These are phyloP conservation scores for Alopecurus myosuroides DNA, from an alignment of 176 grass and related monocot genomes.

Conservation along the genomic window DNA sequence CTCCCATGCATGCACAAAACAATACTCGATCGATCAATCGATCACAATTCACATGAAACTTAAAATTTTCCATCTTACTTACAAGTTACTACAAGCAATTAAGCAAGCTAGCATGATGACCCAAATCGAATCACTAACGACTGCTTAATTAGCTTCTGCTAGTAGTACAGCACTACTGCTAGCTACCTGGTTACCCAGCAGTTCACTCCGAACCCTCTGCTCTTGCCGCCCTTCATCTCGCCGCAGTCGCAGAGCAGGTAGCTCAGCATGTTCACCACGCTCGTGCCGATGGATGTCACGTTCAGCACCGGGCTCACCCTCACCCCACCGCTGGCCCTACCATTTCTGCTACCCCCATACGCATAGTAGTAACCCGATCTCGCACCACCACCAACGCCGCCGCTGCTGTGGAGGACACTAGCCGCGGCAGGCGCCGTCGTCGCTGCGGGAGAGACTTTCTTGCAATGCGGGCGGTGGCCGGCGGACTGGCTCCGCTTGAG, in stretches of 20 bases:
- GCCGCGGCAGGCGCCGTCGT: background rate
- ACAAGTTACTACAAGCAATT: background rate
- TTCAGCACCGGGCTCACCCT: constrained; percentile 50
- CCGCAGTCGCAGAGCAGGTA: constrained; percentile 49
- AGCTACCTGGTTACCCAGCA: background rate
- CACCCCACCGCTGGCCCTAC: background rate
- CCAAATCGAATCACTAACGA: background rate
- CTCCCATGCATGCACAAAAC: background rate
- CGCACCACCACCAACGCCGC: background rate
- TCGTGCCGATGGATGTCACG: constrained; percentile 36
- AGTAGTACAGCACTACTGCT: background rate
- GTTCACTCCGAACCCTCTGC: background rate
- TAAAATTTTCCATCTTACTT: background rate
- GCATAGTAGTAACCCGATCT: constrained; percentile 44
- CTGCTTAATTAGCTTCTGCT: background rate
- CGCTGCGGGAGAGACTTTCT: background rate
- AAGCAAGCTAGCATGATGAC: background rate
- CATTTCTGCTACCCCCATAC: constrained; percentile 14
- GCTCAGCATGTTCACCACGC: constrained; percentile 35
- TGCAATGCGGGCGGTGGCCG: background rate
- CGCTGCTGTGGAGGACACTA: background rate
- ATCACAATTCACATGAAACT: background rate
- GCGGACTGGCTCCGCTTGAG: constrained; percentile 47
- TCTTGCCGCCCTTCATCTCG: constrained; percentile 18
- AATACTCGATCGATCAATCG: background rate